Base-by-base conservation (phyloP, 2,329 filamentous ascomycete species). In the Xylaria sp. region DNA sequence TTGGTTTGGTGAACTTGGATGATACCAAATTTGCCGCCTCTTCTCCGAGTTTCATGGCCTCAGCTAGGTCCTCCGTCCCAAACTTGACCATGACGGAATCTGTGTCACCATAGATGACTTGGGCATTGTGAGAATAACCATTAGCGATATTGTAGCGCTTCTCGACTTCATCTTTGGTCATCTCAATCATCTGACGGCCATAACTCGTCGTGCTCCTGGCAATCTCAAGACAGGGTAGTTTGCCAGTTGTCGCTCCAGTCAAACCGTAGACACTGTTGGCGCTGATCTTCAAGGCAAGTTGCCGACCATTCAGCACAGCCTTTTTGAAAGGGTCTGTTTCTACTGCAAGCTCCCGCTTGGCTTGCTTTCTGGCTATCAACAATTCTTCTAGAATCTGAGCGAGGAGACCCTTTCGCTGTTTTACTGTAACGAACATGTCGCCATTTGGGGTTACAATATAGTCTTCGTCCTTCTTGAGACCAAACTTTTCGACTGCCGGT, bases 71-170 rank as follows among this genome's bases (percentile, higher is more conserved):
- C 47, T 89, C 90, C 10, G 94, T 94, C 49, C 96, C 96, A 73
- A 99, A 99, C 77, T 97, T 98, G 68, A 99, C 95, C 96, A 99
- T 99, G 82, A 99, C 96, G 9, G 96, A 99, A 85, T 99, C 96
- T 1, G 96, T 99, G 80, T 99, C 96, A 82, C 96, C 96, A 73
- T 99, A 99, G 70, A 99, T 96, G 81, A 99, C 96, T 77, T 97
- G 90, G 0, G 96, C 96, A 78, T 99, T 92, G 78, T 98, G 93
- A 1, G 87, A 89, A 80, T 98, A 99, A 20, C 96, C 96, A 74
- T 99, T 98, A 56, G 92, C 92, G 63, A 97, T 94, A 55, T 88
- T 95, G 80, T 97, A 99, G 72, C 89, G 90, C 45, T 87, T 85
- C 80, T 98, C 95, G 6, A 99, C 96, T 77, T 98, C 96, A n/a